These are phyloP conservation scores for Calonectria pauciramosa DNA, from an alignment of 2,329 filamentous ascomycete species.

Conservation along the genomic window DNA sequence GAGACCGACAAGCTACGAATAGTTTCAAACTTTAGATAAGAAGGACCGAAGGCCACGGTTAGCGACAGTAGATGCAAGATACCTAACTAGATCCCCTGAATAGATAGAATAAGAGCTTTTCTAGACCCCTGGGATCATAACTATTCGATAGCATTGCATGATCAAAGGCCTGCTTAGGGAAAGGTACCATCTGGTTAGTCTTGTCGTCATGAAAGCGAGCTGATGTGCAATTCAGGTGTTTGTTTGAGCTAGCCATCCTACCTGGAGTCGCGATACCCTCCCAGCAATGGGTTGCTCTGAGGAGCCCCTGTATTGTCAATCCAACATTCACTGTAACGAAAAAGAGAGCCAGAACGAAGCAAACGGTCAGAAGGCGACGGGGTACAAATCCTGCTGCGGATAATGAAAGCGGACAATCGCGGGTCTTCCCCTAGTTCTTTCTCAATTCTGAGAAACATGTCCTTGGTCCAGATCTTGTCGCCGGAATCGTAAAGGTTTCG, in stretches of 20 bases:
- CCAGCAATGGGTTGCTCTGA: too few species aligned
- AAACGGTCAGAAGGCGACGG: background rate
- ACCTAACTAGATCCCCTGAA: too few species aligned
- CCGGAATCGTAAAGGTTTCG: background rate
- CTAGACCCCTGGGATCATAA: too few species aligned
- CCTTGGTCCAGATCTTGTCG: slow-evolving; percentile 20
- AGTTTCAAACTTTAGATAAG: too few species aligned
- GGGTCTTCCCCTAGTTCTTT: background rate
- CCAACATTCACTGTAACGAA: background rate
- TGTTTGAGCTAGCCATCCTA: background rate
- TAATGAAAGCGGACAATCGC: background rate
- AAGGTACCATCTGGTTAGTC: background rate
- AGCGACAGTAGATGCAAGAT: too few species aligned
- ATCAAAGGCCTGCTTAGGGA: background rate
- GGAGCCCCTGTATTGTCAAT: too few species aligned
- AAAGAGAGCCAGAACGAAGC: background rate
- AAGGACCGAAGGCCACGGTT: too few species aligned
- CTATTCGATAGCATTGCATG: too few species aligned
- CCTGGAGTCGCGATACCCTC: background rate
- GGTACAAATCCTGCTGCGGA: background rate
- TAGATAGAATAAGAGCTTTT: too few species aligned
- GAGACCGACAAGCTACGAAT: too few species aligned
- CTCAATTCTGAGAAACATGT: background rate
- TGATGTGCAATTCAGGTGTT: too few species aligned
- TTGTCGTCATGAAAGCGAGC: background rate